Base-by-base conservation (phyloP, 2,329 filamentous ascomycete species). In the Pestalotiopsis fici region DNA sequence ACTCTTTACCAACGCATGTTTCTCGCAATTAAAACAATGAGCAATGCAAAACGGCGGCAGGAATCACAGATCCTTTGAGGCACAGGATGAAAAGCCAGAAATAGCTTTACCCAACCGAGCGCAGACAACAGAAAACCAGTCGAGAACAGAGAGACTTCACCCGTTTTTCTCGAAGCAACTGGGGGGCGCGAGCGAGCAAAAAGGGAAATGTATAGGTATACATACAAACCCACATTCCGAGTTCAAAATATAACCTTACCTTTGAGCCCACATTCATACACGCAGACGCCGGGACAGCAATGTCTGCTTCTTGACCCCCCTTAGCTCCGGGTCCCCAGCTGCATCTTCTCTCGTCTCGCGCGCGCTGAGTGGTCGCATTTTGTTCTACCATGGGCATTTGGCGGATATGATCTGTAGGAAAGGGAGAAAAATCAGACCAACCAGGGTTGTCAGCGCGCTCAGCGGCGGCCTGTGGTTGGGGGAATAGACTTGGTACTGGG, bases 1-100 rank as follows among this genome's bases (percentile, higher is more conserved):
- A 60, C 54, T 65, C 69, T 65, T 59, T 71, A 71, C 65, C 67
- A 61, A 63, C 28, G 59, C 67, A 69, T 69, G 31, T 13, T 60
- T 23, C 25, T 37, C 56, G 28, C 9, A 54, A 50, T 23, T 23
- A 18, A 62, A 25, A 23, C 37, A 47, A 23, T 18, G 25, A 21
- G 37, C 47, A 39, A 27, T 15, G 21, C 11, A 28, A 50, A n/a
- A 62, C 59, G 37, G 31, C 28, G 25, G 35, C 21, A 9, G 56
- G 55, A 54, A 66, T 25, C 37, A 61, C 50, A 43, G 63, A 59
- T 65, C 54, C 31, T 59, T 35, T 50, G 31, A 59, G 50, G 63
- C 55, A 59, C 27, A 28, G 13, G 18, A 27, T 7, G 21, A 13
- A 63, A 25, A 63, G 37, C 60, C 12, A 27, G 11, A 47, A 63